Evolutionary conservation across 306 rosid species (phyloP).

Genomic region (Medicago arabica): DNA sequence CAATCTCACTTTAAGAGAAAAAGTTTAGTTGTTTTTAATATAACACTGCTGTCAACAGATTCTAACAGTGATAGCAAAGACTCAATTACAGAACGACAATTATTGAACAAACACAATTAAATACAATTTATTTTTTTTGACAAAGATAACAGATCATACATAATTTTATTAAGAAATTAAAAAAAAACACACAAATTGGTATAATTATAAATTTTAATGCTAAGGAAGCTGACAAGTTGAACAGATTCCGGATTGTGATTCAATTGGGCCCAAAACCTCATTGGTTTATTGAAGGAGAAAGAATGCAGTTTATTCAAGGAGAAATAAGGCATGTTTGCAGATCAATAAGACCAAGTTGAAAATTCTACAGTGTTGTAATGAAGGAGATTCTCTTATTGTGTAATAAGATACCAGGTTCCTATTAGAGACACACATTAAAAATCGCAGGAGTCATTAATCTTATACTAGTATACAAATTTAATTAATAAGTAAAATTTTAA

Average conservation of each 20-base stretch:
- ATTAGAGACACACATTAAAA: slow-evolving; percentile 1
- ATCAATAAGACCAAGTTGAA: background rate
- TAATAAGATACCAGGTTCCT: background rate
- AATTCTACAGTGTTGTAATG: background rate
- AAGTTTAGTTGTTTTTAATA: background rate
- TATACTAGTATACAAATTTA: slow-evolving; percentile 17
- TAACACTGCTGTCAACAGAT: background rate
- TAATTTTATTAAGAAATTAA: too few species aligned
- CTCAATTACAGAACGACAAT: background rate
- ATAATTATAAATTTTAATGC: background rate
- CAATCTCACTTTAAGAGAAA: background rate
- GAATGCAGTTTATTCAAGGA: background rate
- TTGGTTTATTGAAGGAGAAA: slow-evolving; percentile 7
- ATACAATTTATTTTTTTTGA: background rate
- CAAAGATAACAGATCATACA: background rate
- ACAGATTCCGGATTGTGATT: too few species aligned
- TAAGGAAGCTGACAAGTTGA: slow-evolving; percentile 3
- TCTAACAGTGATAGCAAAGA: background rate
- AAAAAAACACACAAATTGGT: background rate
- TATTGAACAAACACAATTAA: slow-evolving; percentile 25
- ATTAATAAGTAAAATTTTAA: slow-evolving; percentile 13
- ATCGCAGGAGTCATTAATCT: background rate
- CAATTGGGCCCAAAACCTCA: background rate
- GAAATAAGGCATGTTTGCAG: background rate
- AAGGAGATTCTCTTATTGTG: slow-evolving; percentile 4